phyloP scores from a whole-genome alignment of 2,329 filamentous ascomycete species.

The Cadophora malorum region DNA sequence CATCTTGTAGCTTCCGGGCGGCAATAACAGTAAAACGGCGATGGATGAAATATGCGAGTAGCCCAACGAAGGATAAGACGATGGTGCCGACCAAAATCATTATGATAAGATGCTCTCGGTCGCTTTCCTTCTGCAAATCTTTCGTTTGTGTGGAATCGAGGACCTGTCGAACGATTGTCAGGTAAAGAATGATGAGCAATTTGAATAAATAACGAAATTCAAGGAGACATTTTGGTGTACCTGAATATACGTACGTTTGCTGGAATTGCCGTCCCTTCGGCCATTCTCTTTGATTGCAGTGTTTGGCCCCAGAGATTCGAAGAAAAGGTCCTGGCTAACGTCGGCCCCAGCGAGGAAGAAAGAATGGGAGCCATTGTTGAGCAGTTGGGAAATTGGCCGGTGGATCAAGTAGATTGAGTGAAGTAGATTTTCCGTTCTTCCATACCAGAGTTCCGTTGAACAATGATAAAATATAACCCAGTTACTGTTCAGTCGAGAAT shows the following conservation, averaged over 20 bases:
- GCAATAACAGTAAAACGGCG: neutral
- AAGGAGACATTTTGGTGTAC: neutral
- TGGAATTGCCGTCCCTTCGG: neutral
- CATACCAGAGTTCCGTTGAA: neutral
- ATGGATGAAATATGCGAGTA: constrained; percentile 4
- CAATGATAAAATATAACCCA: too few species aligned
- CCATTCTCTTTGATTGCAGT: neutral
- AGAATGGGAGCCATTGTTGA: constrained; percentile 1
- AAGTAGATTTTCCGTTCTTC: neutral
- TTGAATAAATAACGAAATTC: neutral
- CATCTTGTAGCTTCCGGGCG: neutral
- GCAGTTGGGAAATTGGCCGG: fast-evolving
- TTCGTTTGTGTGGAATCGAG: neutral
- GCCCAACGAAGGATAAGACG: constrained; percentile 1
- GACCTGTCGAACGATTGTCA: neutral
- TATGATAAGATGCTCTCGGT: constrained; percentile 9
- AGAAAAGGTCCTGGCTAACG: neutral
- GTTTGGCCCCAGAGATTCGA: neutral
- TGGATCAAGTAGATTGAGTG: neutral
- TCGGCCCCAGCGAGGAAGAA: neutral
- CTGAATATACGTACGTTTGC: neutral
- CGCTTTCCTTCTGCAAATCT: neutral
- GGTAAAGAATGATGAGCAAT: neutral
- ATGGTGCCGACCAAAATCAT: neutral
- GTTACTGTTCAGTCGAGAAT: neutral